Conservation (phyloP, 2,329 filamentous ascomycete genomes). For the Trichoderma koningiopsis region DNA sequence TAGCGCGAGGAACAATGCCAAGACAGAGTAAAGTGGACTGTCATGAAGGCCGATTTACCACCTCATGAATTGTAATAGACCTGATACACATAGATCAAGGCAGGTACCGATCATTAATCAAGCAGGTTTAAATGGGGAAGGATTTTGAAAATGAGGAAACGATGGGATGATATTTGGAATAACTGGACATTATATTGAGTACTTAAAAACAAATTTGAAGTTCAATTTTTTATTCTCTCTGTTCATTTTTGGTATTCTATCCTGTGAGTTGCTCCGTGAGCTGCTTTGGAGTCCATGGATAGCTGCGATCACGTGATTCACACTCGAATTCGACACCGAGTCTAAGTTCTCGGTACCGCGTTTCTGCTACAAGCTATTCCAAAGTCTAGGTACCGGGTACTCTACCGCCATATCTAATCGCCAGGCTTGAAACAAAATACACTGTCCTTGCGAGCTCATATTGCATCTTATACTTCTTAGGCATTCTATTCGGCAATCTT, state of each 20-base stretch:
- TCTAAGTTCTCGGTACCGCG: not conserved
- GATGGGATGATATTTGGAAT: not conserved
- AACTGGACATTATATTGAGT: not conserved
- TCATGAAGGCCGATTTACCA: not conserved
- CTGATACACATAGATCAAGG: not conserved
- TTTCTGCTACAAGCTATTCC: no score
- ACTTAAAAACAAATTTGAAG: not conserved
- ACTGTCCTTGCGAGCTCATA: not conserved
- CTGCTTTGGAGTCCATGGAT: not conserved
- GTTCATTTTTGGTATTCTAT: not conserved
- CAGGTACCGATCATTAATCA: not conserved
- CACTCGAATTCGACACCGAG: not conserved
- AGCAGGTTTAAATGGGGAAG: not conserved
- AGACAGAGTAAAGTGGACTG: conserved; percentile 26
- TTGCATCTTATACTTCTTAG: not conserved
- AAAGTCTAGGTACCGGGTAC: not conserved
- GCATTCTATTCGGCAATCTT: not conserved
- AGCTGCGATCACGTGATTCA: not conserved
- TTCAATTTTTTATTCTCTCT: not conserved
- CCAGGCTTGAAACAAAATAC: not conserved
- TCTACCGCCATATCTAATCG: conserved; percentile 13
- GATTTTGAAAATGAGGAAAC: not conserved
- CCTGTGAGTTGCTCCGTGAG: not conserved
- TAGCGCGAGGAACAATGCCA: conserved; percentile 68
- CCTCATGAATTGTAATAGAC: not conserved